Base-by-base conservation (phyloP, 352 stramenopile genomes). In the Saprolegnia diclina region DNA sequence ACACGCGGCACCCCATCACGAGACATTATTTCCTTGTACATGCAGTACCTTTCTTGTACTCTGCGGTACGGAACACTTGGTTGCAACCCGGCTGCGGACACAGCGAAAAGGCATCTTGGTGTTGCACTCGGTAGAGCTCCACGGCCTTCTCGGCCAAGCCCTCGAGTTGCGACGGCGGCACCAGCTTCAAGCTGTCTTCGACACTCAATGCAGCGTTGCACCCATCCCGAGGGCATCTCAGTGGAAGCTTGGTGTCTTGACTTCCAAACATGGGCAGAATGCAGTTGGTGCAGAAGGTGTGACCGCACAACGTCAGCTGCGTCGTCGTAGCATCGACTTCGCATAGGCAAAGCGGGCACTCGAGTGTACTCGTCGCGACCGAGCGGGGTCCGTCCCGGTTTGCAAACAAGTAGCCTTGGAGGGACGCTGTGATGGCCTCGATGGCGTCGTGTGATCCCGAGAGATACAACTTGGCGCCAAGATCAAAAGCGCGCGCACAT, bases 21-120 rank as follows among this genome's bases (percentile, higher is more conserved):
- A 48, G 42, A 7, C 7, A 10, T 48, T 7, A 2, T 35, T 35
- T 5, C 5, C 5, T 35, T 35, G 29, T 35, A 7, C 1, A 7
- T n/a, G 7, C 3, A 14, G 42, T n/a, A 48, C 42, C 42, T 48
- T 48, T 14, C 10, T 14, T n/a, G 18, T n/a, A 48, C 42, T 14
- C 42, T n/a, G 42, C 42, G 7, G 10, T 48, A 7, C 42, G 42
- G 18, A 48, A 48, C 13, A 75, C 38, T 64, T 76, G 71, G 66
- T 76, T 76, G 61, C 71, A 76, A 6, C 71, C 71, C 0, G 66
- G 48, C 52, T 72, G 69, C 37, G 66, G 71, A 37, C 71, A 76
- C 2, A 73, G 18, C 7, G 69, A 10, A 11, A 21, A 44, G n/a
- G 59, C 55, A 10, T 10, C 45, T 22, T 66, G 22, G 29, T 73